Base-by-base conservation (phyloP, 1,284 basidiomycete genomes). In the Cutaneotrichosporon sp. region DNA sequence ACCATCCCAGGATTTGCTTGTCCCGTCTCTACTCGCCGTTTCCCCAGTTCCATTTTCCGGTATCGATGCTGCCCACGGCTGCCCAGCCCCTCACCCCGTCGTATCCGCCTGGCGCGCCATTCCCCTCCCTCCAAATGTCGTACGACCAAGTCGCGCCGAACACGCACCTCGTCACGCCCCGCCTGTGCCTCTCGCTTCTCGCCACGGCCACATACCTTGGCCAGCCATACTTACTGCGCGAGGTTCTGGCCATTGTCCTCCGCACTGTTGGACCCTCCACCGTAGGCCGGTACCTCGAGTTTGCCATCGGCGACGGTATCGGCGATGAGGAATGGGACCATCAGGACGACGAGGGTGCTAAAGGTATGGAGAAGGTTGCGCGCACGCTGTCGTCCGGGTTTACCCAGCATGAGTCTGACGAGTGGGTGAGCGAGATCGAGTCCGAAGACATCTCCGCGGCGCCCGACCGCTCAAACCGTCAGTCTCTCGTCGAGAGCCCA, bases 121-220 rank as follows among this genome's bases (percentile, higher is more conserved):
- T 16, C 86, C 89, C 30, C 64, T 76, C 4, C 83, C 81, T 88
- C 46, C 90, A 93, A 58, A 86, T 86, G 0, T 88, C 89, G 0
- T 86, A 87, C 61, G 22, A 63, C 40, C 56, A 60, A 18, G 55
- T 67, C 80, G 81, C 53, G 73, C 67, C 77, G 0, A 84, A 82
- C 34, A 83, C 87, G 49, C 90, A 94, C 63, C 87, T 88, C 0
- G 90, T 89, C 0, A 87, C 89, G 1, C 91, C 93, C 5, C 84
- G 88, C 8, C 89, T 97, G 73, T 84, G 97, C 2, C 84, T 95
- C 13, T 94, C 92, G 6, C 85, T 96, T 18, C 85, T 96, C 34
- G 91, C 92, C 0, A 92, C 92, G 5, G 85, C 91, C 0, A 86
- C 90, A 51, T 97, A 92, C 78, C 87, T 97, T 38, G 90, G 89